Evolutionary conservation across 257 asterid genomes (phyloP).

Genomic region (Linaria vulgaris): DNA sequence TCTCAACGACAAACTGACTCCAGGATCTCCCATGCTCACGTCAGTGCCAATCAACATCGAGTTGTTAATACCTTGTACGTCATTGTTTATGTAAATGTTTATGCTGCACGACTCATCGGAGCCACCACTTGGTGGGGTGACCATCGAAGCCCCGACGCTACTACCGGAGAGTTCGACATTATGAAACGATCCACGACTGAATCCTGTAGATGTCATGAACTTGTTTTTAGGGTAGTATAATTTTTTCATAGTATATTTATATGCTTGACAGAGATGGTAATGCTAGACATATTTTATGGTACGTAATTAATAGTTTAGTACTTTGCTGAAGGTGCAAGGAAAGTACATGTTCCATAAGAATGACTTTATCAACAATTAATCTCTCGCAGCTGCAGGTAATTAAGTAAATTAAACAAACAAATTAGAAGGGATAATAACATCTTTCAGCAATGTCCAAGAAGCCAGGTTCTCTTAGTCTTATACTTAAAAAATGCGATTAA

Average conservation of each 20-base stretch:
- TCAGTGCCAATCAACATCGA: slow-evolving; percentile 64
- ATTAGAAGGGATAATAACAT: too few species aligned
- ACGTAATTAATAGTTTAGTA: slow-evolving; percentile 19
- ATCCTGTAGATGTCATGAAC: slow-evolving; percentile 19
- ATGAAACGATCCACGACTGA: slow-evolving; percentile 34
- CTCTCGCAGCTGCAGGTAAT: neutral
- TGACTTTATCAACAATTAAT: slow-evolving; percentile 41
- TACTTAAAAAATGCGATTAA: too few species aligned
- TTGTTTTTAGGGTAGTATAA: slow-evolving; percentile 26
- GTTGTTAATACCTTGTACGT: slow-evolving; percentile 70
- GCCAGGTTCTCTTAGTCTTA: too few species aligned
- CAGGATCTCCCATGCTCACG: slow-evolving; percentile 67
- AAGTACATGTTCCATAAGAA: slow-evolving; percentile 59
- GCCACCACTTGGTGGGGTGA: slow-evolving; percentile 23
- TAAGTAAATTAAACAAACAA: neutral
- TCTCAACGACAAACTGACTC: slow-evolving; percentile 50
- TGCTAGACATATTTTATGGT: slow-evolving; percentile 4
- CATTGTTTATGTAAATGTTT: slow-evolving; percentile 70
- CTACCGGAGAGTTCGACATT: slow-evolving; percentile 39
- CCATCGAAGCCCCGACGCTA: slow-evolving; percentile 48
- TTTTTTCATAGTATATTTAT: slow-evolving; percentile 39
- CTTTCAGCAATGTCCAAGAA: too few species aligned
- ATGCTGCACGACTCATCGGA: slow-evolving; percentile 53
- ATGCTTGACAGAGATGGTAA: slow-evolving; percentile 10
- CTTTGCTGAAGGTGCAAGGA: slow-evolving; percentile 45